Evolutionary conservation across 139 green algal species (phyloP), one percentile per base, ranked within the genome.

Genomic region (Coelastrella sp.): DNA sequence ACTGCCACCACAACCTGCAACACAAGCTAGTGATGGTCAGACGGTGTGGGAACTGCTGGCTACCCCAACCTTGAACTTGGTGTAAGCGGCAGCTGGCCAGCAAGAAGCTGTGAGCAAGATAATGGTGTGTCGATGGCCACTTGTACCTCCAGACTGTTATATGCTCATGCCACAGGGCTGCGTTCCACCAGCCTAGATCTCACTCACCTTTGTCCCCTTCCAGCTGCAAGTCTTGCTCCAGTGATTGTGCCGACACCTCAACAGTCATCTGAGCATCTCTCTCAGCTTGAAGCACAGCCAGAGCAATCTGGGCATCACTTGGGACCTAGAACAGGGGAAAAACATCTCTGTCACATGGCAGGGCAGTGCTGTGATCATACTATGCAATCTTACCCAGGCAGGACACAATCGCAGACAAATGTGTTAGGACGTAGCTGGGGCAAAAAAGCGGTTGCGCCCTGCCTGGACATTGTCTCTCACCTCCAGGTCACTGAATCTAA

Each of bases 401-500:
- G 12, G 63, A 70, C 12, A 22, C 63, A 70, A 70, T 17, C 9
- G 63, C 4, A 70, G 35, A 49, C 35, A 49, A 49, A 49, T 49
- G 35, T 49, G 35, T 49, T 49, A 49, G 35, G 35, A 49, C 35
- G 35, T 49, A 49, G 35, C 35, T 49, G 35, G 35, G 35, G 35
- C 35, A 49, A 49, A 49, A 49, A 49, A 3, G 35, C 14, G 63
- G 63, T 70, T 70, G 63, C 4, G 11, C 63, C 11, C 63, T 20
- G 63, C 12, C 63, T 70, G 14, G 0, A 4, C 63, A 70, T 19
- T 49, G 79, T 72, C 8, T 10, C 78, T 24, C 78, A 91, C 87
- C 87, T 91, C 76, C 61, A 91, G 87, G 87, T 91, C 87, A n/a
- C 63, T 85, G 87, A 91, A 91, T 25, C 87, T 35, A 22, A 91